Conservation (phyloP, 441 rosid species). For the Erodium trifolium region DNA sequence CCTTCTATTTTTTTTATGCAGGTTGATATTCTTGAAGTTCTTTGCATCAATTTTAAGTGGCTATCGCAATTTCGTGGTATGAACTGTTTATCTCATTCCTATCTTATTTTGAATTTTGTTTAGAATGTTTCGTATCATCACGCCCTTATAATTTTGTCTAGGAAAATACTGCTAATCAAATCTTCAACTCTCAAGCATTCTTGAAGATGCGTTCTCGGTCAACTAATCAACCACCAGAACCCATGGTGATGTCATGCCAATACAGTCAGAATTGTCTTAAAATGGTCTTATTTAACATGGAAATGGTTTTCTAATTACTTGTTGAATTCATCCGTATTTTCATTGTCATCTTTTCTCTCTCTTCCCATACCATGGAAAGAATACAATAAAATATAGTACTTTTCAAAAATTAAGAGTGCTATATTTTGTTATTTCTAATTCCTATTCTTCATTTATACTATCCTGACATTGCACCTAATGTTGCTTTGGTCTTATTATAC, state of each 20-base stretch:
- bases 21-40: constrained; percentile 83
- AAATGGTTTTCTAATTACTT: background rate
- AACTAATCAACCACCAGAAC: constrained; percentile 81
- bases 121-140: background rate
- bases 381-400: background rate
- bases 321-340: background rate
- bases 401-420: background rate
- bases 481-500: constrained; percentile 22
- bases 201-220: constrained; percentile 86
- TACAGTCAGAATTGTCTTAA: constrained; percentile 7
- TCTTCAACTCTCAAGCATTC: constrained; percentile 84
- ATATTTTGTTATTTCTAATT: constrained; percentile 5
- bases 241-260: constrained; percentile 55
- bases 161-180: constrained; percentile 63
- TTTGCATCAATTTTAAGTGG: constrained; percentile 82
- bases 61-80: constrained; percentile 96
- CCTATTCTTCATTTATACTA: background rate
- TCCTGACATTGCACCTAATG: constrained; percentile 2
- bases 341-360: background rate
- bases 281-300: constrained; percentile 5
- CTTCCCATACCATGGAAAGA: background rate
- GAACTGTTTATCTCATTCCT: constrained; percentile 24
- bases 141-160: constrained; percentile 24
- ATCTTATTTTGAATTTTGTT: constrained; percentile 5
- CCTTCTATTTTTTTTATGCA: constrained; percentile 17